Percentiles rank a stretch among this genome's conserved stretches.
Evolutionary conservation across 1,284 basidiomycete genomes (phyloP).

Genomic region (Crepidotus sp.): DNA sequence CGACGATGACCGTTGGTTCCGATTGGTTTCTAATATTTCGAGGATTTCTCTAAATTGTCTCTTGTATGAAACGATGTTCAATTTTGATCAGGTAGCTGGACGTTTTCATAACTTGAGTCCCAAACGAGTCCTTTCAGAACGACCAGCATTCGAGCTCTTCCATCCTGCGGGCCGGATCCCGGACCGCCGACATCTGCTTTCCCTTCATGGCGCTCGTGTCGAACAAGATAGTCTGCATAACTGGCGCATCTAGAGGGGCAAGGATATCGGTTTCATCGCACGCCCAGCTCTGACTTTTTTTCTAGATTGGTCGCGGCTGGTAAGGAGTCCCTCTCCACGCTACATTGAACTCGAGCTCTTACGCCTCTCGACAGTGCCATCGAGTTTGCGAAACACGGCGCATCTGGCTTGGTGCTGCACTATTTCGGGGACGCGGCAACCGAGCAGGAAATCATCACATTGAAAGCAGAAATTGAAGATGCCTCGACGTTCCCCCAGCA

Average conservation of each 20-base stretch:
- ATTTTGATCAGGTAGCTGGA: too few species aligned
- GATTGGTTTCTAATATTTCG: too few species aligned
- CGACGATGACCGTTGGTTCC: too few species aligned
- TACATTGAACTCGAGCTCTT: neutral
- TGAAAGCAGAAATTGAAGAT: constrained; percentile 39
- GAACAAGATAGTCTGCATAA: constrained; percentile 63
- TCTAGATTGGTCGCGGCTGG: constrained; percentile 62
- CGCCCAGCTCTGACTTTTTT: too few species aligned
- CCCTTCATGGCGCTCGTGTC: constrained; percentile 40
- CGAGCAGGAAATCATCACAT: constrained; percentile 36
- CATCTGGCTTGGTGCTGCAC: constrained; percentile 60
- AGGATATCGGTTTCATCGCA: too few species aligned
- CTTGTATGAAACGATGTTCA: too few species aligned
- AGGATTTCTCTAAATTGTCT: too few species aligned
- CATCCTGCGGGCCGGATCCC: neutral
- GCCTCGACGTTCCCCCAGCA: constrained; percentile 19
- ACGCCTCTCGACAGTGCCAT: constrained; percentile 34
- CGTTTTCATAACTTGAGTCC: too few species aligned
- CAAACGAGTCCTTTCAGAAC: too few species aligned
- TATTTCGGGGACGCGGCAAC: constrained; percentile 60
- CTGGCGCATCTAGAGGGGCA: constrained; percentile 61
- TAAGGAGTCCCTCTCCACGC: constrained; percentile 13
- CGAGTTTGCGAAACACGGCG: constrained; percentile 56
- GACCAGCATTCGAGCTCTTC: too few species aligned
- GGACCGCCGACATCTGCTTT: neutral